Evolutionary conservation across 495 filamentous ascomycete species (phyloP).

Genomic region (Podospora bellae-mahoneyi): DNA sequence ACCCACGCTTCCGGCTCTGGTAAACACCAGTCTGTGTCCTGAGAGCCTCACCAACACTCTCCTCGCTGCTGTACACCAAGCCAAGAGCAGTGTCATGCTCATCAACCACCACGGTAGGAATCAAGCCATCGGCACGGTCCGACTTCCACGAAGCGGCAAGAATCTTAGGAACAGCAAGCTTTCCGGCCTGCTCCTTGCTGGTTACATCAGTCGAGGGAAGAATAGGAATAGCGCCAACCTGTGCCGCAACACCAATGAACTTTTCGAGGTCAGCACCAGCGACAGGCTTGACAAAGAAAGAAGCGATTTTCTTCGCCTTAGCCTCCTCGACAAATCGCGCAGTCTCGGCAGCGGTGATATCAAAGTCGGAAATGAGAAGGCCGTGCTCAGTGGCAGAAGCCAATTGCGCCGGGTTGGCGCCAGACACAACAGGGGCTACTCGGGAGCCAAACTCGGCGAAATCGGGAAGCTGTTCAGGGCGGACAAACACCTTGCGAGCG

Average conservation of each 20-base stretch:
- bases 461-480: slow-evolving; percentile 55
- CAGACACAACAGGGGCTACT: slow-evolving; percentile 42
- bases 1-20: slow-evolving; percentile 85
- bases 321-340: slow-evolving; percentile 44
- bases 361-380: slow-evolving; percentile 46
- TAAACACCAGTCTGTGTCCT: slow-evolving; percentile 90
- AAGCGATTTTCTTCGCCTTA: slow-evolving; percentile 43
- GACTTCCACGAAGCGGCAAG: slow-evolving; percentile 66
- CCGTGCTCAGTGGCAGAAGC: slow-evolving; percentile 39
- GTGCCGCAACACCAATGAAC: slow-evolving; percentile 52
- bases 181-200: slow-evolving; percentile 53
- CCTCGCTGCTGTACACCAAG: slow-evolving; percentile 86
- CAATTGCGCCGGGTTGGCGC: slow-evolving; percentile 25
- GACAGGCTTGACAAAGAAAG: slow-evolving; percentile 47
- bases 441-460: slow-evolving; percentile 44
- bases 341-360: slow-evolving; percentile 38
- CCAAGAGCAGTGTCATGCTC: slow-evolving; percentile 83
- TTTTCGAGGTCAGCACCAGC: slow-evolving; percentile 45
- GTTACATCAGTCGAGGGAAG: slow-evolving; percentile 69
- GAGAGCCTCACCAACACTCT: slow-evolving; percentile 83
- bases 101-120: slow-evolving; percentile 85
- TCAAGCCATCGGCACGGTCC: slow-evolving; percentile 80
- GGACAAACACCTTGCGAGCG: slow-evolving; percentile 81
- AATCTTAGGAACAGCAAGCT: slow-evolving; percentile 64
- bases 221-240: slow-evolving; percentile 67